These are phyloP conservation scores for Podochytrium sp. DNA, from an alignment of 192 early-diverging fungal species.

Conservation along the genomic window DNA sequence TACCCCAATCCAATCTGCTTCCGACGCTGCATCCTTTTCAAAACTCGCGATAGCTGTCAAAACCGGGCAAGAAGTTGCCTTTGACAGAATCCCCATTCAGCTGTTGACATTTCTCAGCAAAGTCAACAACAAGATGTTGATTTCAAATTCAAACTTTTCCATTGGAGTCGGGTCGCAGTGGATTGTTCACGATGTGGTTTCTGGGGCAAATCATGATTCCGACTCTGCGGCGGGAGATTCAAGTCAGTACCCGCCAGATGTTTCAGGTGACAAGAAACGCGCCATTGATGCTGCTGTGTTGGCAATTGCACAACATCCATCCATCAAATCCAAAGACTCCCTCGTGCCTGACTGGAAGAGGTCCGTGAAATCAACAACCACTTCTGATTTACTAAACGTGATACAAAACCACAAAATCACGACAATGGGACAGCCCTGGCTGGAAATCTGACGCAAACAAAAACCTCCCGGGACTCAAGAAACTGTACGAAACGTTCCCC, in stretches of 20 bases:
- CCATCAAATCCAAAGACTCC: not conserved
- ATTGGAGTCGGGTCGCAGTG: constrained; percentile 38
- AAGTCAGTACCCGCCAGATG: not conserved
- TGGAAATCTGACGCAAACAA: constrained; percentile 61
- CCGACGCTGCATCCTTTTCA: constrained; percentile 28
- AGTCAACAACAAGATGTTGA: constrained; percentile 50
- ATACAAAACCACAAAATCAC: not conserved
- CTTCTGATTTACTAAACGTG: no score
- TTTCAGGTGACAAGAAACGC: not conserved
- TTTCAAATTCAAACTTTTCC: constrained; percentile 48
- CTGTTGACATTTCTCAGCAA: constrained; percentile 49
- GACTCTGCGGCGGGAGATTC: not conserved
- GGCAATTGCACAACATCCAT: not conserved
- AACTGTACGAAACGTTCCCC: constrained; percentile 52
- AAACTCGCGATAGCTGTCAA: constrained; percentile 56
- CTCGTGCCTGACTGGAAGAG: not conserved
- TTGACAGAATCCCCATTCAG: constrained; percentile 51
- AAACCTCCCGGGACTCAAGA: constrained; percentile 56
- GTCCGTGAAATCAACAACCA: not conserved
- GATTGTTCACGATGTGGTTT: constrained; percentile 21
- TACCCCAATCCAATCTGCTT: not conserved
- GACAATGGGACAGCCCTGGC: constrained; percentile 33
- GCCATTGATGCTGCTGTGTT: not conserved
- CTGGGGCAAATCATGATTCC: no score
- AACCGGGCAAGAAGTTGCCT: constrained; percentile 53